Evolutionary conservation across 805 yeast genomes (phyloP), one percentile per base, ranked within the genome.

Genomic region (Pichia heedii): DNA sequence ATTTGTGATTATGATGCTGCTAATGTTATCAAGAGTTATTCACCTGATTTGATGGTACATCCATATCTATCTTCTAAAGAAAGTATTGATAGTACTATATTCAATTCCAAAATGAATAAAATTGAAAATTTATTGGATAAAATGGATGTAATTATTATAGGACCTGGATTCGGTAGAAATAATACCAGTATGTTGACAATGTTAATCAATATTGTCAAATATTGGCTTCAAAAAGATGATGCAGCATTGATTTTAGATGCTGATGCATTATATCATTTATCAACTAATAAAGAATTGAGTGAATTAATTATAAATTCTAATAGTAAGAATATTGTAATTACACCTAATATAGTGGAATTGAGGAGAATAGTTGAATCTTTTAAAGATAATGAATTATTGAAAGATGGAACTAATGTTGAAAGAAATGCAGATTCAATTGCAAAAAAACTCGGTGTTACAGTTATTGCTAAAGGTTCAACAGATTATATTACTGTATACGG

Each of bases 1-100:
- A 71, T 93, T n/a, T 93, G 97, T 65, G 95, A 87, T 51, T 61
- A 66, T 40, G 64, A 67, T 26, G 97, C 97, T 1, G 89, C 85
- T 0, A 65, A 81, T 0, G 81, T 86, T 7, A 87, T 90, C 56
- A 90, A 90, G 62, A 65, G 81, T 24, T 93, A 93, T 62, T 77
- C 94, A 7, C 97, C 98, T 0, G 88, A 90, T 57, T 65, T 90
- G 40, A 93, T 90, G 97, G 95, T 93, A 1, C 97, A 93, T 66
- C 97, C 97, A 0, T 87, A 86, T 58, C 58, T 89, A 50, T 70
- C 65, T 44, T 88, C 79, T 19, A 43, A 49, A n/a, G n/a, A n/a
- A 16, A 59, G 55, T 15, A 45, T 49, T 10, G 49, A 52, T 20
- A 52, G 52, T 42, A 35, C 50, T 15, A 62, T 68, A 41, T 57